Evolutionary conservation across 2,329 filamentous ascomycete genomes (phyloP), one percentile per base, ranked within the genome.

Genomic region (Phaeophleospora eucalypticola): DNA sequence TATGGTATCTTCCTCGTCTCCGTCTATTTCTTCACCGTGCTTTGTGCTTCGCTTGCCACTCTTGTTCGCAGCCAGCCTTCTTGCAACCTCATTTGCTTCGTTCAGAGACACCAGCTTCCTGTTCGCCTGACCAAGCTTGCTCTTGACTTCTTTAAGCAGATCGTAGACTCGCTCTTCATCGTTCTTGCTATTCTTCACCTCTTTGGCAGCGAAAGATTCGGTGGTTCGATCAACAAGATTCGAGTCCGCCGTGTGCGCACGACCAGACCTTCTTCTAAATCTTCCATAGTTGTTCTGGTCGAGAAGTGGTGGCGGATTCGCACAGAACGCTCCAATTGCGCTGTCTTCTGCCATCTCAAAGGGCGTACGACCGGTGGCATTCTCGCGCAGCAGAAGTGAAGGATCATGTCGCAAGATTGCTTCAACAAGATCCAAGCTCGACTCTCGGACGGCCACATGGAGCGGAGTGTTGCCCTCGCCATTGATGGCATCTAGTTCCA

Each of bases 351-450:
- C 80, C 40, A 87, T 68, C 57, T 93, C 87, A 20, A 77, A 73
- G 0, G 87, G 84, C 0, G 87, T 93, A 14, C 79, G 76, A 1
- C 88, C 88, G 0, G 86, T 86, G 0, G 86, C 80, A 56, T 90
- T 90, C 63, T 93, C 88, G 17, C 82, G 78, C 56, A 79, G 76
- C 0, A 89, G 68, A 1, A 89, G 71, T 19, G 74, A 71, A 0
- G 83, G 79, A 15, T 78, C 73, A 54, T 70, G 70, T 8, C 77
- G 68, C 9, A 89, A 66, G 45, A 73, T 63, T 3, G 86, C 68
- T 12, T 87, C 64, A 41, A 70, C 63, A 2, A 86, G 58, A 2
- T 70, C 58, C 12, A 70, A 65, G 1, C 76, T 55, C 29, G 59
- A 61, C 6, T 70, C 54, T 6, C 65, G 61, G 16, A 82, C 72